phyloP scores from a whole-genome alignment of 2,329 filamentous ascomycete species.

The Aciculosporium take region DNA sequence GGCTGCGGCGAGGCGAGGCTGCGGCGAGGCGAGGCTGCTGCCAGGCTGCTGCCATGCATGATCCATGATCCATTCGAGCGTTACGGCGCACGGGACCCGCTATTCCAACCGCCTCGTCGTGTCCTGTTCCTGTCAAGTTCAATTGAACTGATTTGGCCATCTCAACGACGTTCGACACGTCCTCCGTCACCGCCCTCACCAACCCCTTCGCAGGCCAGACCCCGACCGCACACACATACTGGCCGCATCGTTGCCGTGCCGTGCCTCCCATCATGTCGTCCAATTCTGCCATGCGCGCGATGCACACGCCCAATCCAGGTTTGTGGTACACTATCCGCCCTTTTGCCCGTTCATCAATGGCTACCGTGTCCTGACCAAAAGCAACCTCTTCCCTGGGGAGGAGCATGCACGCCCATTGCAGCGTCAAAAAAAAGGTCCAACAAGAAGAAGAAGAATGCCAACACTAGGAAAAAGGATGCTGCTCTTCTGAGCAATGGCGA shows the following conservation, averaged over 20 bases:
- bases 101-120: slow-evolving; percentile 3
- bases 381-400: slow-evolving; percentile 4
- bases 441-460: slow-evolving; percentile 44
- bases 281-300: slow-evolving; percentile 20
- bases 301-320: slow-evolving; percentile 23
- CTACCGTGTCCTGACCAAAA: slow-evolving; percentile 19
- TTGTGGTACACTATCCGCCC: slow-evolving; percentile 14
- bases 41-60: not conserved
- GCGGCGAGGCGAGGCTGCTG: too few species aligned
- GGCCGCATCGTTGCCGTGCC: slow-evolving; percentile 5
- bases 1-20: too few species aligned
- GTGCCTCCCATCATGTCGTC: slow-evolving; percentile 25
- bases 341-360: slow-evolving; percentile 1
- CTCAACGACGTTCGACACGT: slow-evolving; percentile 5
- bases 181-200: slow-evolving; percentile 6
- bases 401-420: slow-evolving; percentile 10
- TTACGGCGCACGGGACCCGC: slow-evolving; percentile 5
- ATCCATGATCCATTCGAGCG: too few species aligned
- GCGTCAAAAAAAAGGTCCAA: slow-evolving; percentile 42
- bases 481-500: slow-evolving; percentile 20
- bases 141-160: not conserved
- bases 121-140: not conserved
- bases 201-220: slow-evolving; percentile 9
- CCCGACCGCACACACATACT: slow-evolving; percentile 3
- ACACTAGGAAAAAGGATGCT: slow-evolving; percentile 31